Base-by-base conservation (phyloP, 129 eudicot species). In the Chrysanthemum seticuspe region DNA sequence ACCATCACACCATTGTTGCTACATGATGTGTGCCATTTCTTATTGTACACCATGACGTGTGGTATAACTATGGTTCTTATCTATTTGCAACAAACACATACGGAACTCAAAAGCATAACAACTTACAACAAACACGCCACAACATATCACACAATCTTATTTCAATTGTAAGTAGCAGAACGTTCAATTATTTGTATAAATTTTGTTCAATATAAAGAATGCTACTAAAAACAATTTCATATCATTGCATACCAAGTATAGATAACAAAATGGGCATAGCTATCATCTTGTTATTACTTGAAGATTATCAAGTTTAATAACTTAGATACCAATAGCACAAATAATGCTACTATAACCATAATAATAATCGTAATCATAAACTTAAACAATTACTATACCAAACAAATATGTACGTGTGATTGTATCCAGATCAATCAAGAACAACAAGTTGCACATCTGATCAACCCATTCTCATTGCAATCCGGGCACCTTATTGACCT, bases 401-500 rank as follows among this genome's bases (percentile, higher is more conserved):
- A 66, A 56, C 27, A 29, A 78, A 72, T 79, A 62, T 72, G 65
- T 65, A 75, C 81, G 62, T 52, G 44, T 57, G 59, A 71, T 48
- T 4, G 48, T 10, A 21, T 36, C 25, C 21, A 58, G 27, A 73
- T 18, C 69, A 77, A 74, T 90, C 89, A 94, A 47, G 87, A 68
- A 77, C 93, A 90, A 77, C 98, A 94, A 66, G 75, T 40, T 0
- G 84, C 84, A 74, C 98, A 94, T 64, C 96, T 81, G 77, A 94
- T 75, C 85, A 94, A 73, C 29, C 98, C 98, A 74, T 94, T 94
- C 83, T 94, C 97, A 62, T 94, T 94, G 83, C 98, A 94, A 67
- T 72, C 65, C 0, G 85, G 80, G 67, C 98, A 94, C 77, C 89
- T 82, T 70, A 79, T 81, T 78, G 85, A 53, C 13, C 69, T 64